A percentile compares a stretch with the other conserved stretches of the same genome.
Conservation (phyloP, 2,329 filamentous ascomycete species). For the Aureobasidium pullulans region DNA sequence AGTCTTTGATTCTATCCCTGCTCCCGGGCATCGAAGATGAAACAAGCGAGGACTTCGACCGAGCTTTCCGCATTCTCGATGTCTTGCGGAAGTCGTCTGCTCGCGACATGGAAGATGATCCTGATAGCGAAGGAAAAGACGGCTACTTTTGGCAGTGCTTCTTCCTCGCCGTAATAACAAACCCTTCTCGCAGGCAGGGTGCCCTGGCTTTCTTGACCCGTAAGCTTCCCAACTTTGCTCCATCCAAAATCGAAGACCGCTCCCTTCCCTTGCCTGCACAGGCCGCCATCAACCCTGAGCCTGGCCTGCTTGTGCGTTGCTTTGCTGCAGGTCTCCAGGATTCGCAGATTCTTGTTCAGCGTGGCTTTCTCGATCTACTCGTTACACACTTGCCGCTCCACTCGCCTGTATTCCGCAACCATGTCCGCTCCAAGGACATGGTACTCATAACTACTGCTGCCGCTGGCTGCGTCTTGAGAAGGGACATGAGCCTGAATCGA, state of each 20-base stretch:
- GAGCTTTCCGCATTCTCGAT: conserved; percentile 71
- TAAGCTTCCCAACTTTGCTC: conserved; percentile 64
- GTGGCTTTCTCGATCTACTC: conserved; percentile 86
- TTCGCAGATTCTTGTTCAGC: conserved; percentile 82
- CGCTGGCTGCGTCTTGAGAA: conserved; percentile 74
- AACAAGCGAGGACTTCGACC: conserved; percentile 93
- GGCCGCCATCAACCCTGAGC: conserved; percentile 80
- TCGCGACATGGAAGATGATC: conserved; percentile 40
- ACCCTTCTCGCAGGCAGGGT: conserved; percentile 73
- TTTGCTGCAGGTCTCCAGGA: conserved; percentile 87
- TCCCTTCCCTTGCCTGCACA: conserved; percentile 44
- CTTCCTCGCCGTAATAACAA: conserved; percentile 87
- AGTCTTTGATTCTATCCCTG: conserved; percentile 80
- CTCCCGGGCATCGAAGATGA: conserved; percentile 92
- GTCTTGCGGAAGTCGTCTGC: conserved; percentile 64
- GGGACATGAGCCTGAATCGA: conserved; percentile 95
- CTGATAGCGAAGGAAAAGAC: conserved; percentile 47
- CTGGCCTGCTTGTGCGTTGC: conserved; percentile 79
- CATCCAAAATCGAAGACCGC: conserved; percentile 19
- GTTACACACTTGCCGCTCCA: conserved; percentile 84
- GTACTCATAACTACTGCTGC: conserved; percentile 76
- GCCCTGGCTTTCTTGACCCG: conserved; percentile 80
- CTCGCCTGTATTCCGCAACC: conserved; percentile 69
- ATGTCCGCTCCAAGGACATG: conserved; percentile 66
- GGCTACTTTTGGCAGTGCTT: conserved; percentile 98